Percentiles rank a stretch among this genome's conserved stretches.
Evolutionary conservation across 305 asterid species (phyloP).

Genomic region (Fraxinus sp.): DNA sequence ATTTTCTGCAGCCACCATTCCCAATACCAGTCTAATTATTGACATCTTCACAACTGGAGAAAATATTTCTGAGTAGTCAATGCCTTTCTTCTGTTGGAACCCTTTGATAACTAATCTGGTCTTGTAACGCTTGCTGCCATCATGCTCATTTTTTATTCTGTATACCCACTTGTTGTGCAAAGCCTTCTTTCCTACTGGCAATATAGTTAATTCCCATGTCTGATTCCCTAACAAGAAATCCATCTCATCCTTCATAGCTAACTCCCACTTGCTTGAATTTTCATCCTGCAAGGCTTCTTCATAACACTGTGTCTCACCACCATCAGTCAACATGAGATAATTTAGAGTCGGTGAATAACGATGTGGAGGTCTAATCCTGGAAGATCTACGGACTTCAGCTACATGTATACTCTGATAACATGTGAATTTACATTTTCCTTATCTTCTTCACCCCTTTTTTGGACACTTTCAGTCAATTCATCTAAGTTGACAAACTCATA

Average conservation of each 20-base stretch:
- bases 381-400: background rate
- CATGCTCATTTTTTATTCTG: background rate
- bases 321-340: constrained; percentile 3
- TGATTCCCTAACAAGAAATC: background rate
- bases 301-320: background rate
- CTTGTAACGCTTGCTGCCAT: constrained; percentile 3
- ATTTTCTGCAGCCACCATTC: background rate
- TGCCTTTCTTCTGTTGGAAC: background rate
- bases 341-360: constrained; percentile 1
- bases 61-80: background rate
- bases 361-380: background rate
- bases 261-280: constrained; percentile 14
- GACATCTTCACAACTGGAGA: background rate
- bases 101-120: constrained; percentile 4
- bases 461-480: background rate
- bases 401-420: background rate
- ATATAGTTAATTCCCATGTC: background rate
- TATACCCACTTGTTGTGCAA: constrained; percentile 6
- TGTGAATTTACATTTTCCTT: background rate
- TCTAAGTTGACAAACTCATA: too few relatives aligned
- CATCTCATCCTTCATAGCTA: constrained; percentile 18
- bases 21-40: background rate
- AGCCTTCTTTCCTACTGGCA: constrained; percentile 1
- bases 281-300: constrained; percentile 4
- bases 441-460: background rate